Percentiles rank a stretch among this genome's conserved stretches.
Evolutionary conservation across 2,329 filamentous ascomycete genomes (phyloP).

Genomic region (Sclerotinia borealis): DNA sequence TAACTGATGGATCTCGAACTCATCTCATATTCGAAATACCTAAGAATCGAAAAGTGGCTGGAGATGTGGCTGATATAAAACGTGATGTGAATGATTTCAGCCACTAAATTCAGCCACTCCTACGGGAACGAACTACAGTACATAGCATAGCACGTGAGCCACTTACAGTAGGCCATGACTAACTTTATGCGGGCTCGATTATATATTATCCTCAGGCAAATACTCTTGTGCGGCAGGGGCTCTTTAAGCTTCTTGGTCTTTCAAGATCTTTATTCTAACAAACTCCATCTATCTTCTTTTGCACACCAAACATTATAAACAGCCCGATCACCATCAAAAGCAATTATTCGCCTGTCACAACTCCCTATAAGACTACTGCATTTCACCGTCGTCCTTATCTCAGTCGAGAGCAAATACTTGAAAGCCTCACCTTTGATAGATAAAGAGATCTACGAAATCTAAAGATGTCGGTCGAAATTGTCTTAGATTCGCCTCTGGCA

Average conservation of each 20-base stretch:
- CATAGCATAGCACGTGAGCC: background rate
- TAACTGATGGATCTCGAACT: no score
- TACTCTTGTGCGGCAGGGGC: background rate
- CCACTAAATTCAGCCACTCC: no score
- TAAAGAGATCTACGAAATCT: slow-evolving; percentile 15
- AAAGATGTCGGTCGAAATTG: slow-evolving; percentile 72
- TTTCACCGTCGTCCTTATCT: background rate
- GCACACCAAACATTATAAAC: background rate
- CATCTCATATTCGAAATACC: no score
- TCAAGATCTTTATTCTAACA: slow-evolving; percentile 10
- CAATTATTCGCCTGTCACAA: background rate
- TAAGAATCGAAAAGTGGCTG: background rate
- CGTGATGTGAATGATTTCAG: background rate
- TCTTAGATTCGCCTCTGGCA: slow-evolving; percentile 74
- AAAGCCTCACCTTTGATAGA: slow-evolving; percentile 11
- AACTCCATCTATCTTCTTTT: background rate
- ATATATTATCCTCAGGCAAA: slow-evolving; percentile 9
- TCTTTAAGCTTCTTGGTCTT: slow-evolving; percentile 9
- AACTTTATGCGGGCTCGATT: background rate
- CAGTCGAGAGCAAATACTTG: slow-evolving; percentile 2
- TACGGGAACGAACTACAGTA: no score
- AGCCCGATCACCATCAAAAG: background rate
- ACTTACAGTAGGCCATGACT: no score
- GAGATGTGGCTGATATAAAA: background rate
- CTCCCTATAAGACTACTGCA: background rate